Evolutionary conservation across 2,329 filamentous ascomycete species (phyloP), one percentile per base, ranked within the genome.

Genomic region (Gaeumannomyces tritici): DNA sequence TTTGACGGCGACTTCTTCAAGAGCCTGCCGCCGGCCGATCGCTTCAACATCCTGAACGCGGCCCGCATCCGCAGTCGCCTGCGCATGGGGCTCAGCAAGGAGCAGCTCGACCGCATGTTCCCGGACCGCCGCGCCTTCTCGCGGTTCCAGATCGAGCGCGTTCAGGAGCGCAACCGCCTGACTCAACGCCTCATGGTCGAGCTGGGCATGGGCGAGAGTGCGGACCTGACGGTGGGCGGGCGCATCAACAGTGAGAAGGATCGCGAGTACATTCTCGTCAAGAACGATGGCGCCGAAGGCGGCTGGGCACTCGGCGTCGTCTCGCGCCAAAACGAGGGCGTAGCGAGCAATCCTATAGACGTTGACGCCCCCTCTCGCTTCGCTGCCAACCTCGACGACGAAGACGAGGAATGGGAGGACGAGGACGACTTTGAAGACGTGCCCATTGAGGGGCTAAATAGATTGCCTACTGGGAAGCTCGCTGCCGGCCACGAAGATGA

Each of bases 121-220:
- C 93, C 95, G 0, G 89, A 99, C 72, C 86, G 95, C 29, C 97
- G 99, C 92, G 95, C 89, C 0, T 99, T 99, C 71, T 97, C 93
- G 1, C 89, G 83, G 65, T 99, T 99, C 70, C 95, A 99, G 74
- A 96, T 99, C 63, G 95, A 98, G 72, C 82, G 95, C 63, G 96
- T 98, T 13, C 86, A 83, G 67, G 93, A 99, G 76, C 83, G 96
- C 60, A 99, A 99, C 70, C 90, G 96, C 65, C 81, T 99, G 33
- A 99, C 96, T 0, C 95, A 99, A 72, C 83, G 93, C 54, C 78
- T 99, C 63, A 99, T 99, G 95, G 86, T 91, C 68, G 84, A 99
- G 69, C 92, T 93, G 68, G 93, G 93, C 47, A 96, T 96, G 90
- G 88, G 87, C 26, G 60, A 55, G 21, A 88, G 85, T 24, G 84